Percentiles rank a stretch among this genome's conserved stretches.
Conservation (phyloP, 805 yeast species). For the Metschnikowia lachancei region DNA sequence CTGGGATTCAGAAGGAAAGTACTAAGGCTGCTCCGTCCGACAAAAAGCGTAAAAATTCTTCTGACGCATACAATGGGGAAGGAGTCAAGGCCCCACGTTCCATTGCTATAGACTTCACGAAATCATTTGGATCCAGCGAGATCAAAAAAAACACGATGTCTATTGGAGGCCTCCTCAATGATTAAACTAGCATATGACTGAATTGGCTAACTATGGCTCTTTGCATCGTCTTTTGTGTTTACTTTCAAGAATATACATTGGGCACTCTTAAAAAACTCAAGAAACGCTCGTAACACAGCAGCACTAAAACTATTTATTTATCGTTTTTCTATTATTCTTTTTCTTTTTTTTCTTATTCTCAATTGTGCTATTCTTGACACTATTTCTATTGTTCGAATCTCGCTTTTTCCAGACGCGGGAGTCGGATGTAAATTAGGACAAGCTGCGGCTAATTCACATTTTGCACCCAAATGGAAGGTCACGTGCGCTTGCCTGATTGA, state of each 20-base stretch:
- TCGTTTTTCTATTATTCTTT: too few species aligned
- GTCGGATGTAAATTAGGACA: background rate
- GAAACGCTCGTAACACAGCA: background rate
- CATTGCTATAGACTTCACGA: constrained; percentile 22
- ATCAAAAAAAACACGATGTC: constrained; percentile 29
- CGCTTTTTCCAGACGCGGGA: too few species aligned
- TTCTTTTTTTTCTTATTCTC: too few species aligned
- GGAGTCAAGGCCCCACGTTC: constrained; percentile 6
- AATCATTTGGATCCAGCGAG: constrained; percentile 13
- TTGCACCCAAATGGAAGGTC: constrained; percentile 19
- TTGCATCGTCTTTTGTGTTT: background rate
- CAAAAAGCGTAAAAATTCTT: background rate
- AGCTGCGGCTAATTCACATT: background rate
- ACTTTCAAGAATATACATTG: background rate
- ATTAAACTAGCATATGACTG: constrained; percentile 2
- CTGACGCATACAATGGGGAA: background rate
- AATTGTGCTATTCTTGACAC: too few species aligned
- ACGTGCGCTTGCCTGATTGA: constrained; percentile 22
- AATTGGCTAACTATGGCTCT: background rate
- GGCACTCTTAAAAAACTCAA: background rate
- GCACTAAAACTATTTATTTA: too few species aligned
- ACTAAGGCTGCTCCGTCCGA: background rate
- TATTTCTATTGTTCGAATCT: too few species aligned
- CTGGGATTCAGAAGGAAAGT: background rate
- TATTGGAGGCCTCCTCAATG: constrained; percentile 41